phyloP scores from a whole-genome alignment of 2,329 filamentous ascomycete genomes.

The Juglanconis oblonga region DNA sequence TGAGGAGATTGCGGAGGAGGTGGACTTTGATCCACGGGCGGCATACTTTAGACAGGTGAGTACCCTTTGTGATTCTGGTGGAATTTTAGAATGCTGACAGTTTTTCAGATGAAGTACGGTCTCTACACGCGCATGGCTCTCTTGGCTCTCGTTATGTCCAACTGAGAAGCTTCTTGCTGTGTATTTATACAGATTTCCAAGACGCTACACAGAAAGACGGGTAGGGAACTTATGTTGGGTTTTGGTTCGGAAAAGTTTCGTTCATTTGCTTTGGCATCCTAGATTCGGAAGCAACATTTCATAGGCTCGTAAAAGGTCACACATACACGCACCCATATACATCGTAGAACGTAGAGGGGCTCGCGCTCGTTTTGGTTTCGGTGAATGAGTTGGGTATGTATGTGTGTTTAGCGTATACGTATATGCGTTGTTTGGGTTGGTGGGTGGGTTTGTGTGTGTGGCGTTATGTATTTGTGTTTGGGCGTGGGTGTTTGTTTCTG shows the following conservation, averaged over 20 bases:
- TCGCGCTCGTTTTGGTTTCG: conserved; percentile 1
- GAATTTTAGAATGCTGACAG: conserved; percentile 28
- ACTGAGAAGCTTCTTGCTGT: conserved; percentile 22
- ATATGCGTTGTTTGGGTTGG: conserved; percentile 14
- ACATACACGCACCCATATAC: conserved; percentile 16
- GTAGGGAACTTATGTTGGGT: neutral
- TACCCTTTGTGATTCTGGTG: conserved; percentile 34
- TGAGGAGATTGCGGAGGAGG: conserved; percentile 88
- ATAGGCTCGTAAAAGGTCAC: conserved; percentile 22
- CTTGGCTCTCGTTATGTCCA: conserved; percentile 83
- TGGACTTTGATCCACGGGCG: conserved; percentile 94
- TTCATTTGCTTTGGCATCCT: neutral
- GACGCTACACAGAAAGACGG: neutral
- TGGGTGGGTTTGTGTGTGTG: conserved; percentile 12
- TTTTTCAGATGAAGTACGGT: conserved; percentile 84
- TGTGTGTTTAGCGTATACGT: conserved; percentile 16
- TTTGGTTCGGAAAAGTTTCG: conserved; percentile 3
- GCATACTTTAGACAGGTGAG: conserved; percentile 99
- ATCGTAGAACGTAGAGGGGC: conserved; percentile 18
- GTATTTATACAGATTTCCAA: conserved; percentile 9
- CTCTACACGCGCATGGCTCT: conserved; percentile 98
- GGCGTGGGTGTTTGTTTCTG: conserved; percentile 18
- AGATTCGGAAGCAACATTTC: neutral
- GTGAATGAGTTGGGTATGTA: neutral
- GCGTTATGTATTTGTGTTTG: conserved; percentile 12